phyloP scores from a whole-genome alignment of 768 basidiomycete species.

The Suillus ampliporus region DNA sequence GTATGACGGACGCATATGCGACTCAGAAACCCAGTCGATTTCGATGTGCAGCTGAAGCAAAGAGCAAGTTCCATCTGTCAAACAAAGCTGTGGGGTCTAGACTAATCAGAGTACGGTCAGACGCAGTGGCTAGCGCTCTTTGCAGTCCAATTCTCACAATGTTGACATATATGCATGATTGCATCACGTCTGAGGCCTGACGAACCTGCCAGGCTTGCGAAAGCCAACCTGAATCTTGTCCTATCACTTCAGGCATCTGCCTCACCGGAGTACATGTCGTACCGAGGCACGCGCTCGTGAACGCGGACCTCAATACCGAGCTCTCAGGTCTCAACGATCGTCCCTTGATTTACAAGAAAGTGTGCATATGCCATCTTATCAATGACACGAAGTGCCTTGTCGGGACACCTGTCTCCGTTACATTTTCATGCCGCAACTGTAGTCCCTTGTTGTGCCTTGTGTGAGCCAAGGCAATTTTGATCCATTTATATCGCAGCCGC shows the following conservation, averaged over 20 bases:
- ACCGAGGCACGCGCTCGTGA: not conserved
- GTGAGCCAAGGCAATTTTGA: not conserved
- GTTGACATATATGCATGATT: not conserved
- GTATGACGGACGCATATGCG: not conserved
- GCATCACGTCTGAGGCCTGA: not conserved
- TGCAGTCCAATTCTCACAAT: constrained; percentile 13
- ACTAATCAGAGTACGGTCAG: not conserved
- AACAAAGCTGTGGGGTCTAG: not conserved
- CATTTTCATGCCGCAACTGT: not conserved
- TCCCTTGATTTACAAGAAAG: not conserved
- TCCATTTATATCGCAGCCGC: not conserved
- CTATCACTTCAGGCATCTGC: not conserved
- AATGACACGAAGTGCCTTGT: not conserved
- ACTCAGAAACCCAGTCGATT: not conserved
- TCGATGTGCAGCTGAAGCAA: not conserved
- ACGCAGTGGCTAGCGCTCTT: not conserved
- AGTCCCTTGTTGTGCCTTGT: not conserved
- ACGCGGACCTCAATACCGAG: not conserved
- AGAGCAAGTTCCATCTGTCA: not conserved
- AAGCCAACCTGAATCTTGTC: not conserved
- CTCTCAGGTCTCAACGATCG: not conserved
- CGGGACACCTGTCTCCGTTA: not conserved
- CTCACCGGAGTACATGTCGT: not conserved
- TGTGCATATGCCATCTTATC: not conserved
- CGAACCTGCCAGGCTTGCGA: too few species aligned